Base-by-base conservation (phyloP, 225 moss, liverwort and hornwort species). In the Ulota crispa region DNA sequence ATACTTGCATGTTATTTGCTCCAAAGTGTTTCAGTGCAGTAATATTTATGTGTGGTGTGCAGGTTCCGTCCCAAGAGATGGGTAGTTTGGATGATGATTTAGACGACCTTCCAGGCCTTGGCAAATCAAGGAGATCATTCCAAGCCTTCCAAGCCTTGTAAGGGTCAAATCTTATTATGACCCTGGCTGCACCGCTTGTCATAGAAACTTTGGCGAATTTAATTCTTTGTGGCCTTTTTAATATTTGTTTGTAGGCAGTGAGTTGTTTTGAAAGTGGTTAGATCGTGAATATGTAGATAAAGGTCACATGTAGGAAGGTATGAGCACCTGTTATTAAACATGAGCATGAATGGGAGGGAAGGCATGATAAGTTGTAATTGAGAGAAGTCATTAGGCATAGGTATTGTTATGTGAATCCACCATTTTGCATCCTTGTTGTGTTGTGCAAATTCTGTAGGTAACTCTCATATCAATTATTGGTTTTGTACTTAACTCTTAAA, bases 51-150 rank as follows among this genome's bases (percentile, higher is more conserved):
- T 16, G 18, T 73, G 72, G 66, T 61, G 21, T 53, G 76, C 92
- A 96, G 96, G 82, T 96, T 78, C 96, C 94, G 7, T 94, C 93
- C n/a, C 91, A 89, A 47, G 94, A 94, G 83, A 96, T 94, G 96
- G 96, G 87, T 70, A 89, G 88, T 83, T 85, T 94, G 77, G 94
- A 96, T 81, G 94, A 90, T 55, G 88, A 91, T 37, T 83, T 87
- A 37, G 89, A 91, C 54, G 87, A 89, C 41, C 67, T 91, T 79
- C 91, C 89, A 39, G 91, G 91, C 82, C 85, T 91, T 4, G 11
- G 87, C 23, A 83, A 85, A 64, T 87, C 89, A 81, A 91, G 81
- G 77, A 85, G 82, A 77, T 77, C 76, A 42, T 83, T 87, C 47
- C 75, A 82, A 56, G 73, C 83, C 13, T 77, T 79, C 47, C 71